Conservation (phyloP, 306 rosid genomes). For the Prosopis cineraria region DNA sequence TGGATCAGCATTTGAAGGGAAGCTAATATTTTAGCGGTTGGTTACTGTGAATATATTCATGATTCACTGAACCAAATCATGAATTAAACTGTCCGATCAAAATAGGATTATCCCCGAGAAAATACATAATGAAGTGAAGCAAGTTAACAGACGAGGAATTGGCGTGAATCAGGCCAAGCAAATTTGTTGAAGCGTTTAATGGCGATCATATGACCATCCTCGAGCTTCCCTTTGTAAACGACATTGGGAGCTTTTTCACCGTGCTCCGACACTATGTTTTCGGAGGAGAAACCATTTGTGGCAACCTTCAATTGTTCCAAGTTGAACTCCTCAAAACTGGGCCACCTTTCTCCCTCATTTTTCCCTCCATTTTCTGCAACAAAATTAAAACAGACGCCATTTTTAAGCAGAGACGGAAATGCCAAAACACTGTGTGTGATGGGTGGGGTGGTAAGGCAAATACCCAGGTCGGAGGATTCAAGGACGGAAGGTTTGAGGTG, state of each 20-base stretch:
- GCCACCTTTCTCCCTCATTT: slow-evolving; percentile 45
- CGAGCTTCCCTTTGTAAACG: slow-evolving; percentile 66
- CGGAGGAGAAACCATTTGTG: slow-evolving; percentile 58
- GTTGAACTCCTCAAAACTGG: slow-evolving; percentile 61
- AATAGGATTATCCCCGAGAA: background rate
- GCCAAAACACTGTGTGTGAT: background rate
- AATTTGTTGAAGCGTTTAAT: slow-evolving; percentile 73
- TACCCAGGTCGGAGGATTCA: slow-evolving; percentile 70
- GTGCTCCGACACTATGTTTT: slow-evolving; percentile 73
- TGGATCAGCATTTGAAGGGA: background rate
- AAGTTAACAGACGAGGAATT: slow-evolving; percentile 59
- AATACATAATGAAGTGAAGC: background rate
- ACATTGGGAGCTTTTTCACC: slow-evolving; percentile 77
- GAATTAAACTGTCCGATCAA: background rate
- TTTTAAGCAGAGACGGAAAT: background rate
- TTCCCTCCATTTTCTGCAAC: slow-evolving; percentile 66
- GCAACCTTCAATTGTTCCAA: slow-evolving; percentile 62
- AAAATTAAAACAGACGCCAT: background rate
- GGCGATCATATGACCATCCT: slow-evolving; percentile 53
- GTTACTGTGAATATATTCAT: background rate
- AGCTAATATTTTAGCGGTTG: background rate
- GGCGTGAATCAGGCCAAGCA: slow-evolving; percentile 82
- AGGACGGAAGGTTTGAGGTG: slow-evolving; percentile 66
- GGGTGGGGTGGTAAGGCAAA: background rate
- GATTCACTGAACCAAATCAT: background rate